Evolutionary conservation across 2,329 filamentous ascomycete species (phyloP).

Genomic region (Sporothrix sp.): DNA sequence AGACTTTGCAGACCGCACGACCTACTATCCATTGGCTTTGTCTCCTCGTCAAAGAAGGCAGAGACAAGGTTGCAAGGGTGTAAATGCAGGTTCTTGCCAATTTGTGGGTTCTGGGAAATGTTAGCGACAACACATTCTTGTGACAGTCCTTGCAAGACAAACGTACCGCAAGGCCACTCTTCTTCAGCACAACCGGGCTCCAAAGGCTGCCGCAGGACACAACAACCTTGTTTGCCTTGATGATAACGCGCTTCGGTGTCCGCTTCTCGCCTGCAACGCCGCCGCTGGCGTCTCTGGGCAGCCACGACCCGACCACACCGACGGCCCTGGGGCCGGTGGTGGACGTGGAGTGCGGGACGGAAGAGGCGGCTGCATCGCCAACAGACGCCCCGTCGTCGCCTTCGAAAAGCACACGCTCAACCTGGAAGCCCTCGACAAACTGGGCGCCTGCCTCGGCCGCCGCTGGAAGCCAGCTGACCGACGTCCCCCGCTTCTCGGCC

Average conservation of each 20-base stretch:
- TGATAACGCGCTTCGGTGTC: slow-evolving; percentile 49
- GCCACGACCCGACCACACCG: slow-evolving; percentile 69
- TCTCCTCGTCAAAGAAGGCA: slow-evolving; percentile 59
- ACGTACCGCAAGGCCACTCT: slow-evolving; percentile 62
- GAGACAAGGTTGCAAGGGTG: slow-evolving; percentile 58
- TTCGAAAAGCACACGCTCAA: slow-evolving; percentile 61
- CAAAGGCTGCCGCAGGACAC: slow-evolving; percentile 68
- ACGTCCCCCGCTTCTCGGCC: slow-evolving; percentile 69
- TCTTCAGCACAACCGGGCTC: slow-evolving; percentile 64
- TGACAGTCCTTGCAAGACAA: slow-evolving; percentile 16
- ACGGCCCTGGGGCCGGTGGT: slow-evolving; percentile 34
- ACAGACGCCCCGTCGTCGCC: slow-evolving; percentile 28
- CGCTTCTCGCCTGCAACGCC: slow-evolving; percentile 41
- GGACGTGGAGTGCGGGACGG: neutral
- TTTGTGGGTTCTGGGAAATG: slow-evolving; percentile 55
- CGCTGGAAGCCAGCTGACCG: slow-evolving; percentile 67
- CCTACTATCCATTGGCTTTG: slow-evolving; percentile 56
- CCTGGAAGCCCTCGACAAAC: slow-evolving; percentile 76
- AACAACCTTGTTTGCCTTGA: slow-evolving; percentile 73
- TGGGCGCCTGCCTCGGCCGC: slow-evolving; percentile 66
- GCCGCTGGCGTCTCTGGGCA: slow-evolving; percentile 55
- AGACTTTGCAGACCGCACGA: too few relatives aligned
- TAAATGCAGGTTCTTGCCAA: slow-evolving; percentile 71
- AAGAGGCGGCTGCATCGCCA: neutral
- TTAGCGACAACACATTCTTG: too few relatives aligned